A percentile compares a stretch with the other conserved stretches of the same genome.
phyloP scores from a whole-genome alignment of 495 filamentous ascomycete species.

The Annulohypoxylon stygium region DNA sequence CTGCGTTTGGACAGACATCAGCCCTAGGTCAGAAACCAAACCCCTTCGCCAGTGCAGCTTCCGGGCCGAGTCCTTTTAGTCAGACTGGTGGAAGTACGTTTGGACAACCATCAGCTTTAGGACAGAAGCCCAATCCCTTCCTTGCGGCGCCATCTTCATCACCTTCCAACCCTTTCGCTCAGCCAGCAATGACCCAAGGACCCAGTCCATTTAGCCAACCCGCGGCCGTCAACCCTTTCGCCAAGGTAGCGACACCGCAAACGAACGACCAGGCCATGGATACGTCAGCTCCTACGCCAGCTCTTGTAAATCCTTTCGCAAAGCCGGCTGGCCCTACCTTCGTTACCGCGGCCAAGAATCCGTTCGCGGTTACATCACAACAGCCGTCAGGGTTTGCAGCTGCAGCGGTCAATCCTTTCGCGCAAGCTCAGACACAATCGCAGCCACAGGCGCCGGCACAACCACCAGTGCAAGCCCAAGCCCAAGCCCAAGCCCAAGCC shows the following conservation, averaged over 20 bases:
- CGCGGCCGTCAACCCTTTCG: conserved; percentile 47
- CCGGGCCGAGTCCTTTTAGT: conserved; percentile 42
- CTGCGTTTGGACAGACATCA: conserved; percentile 55
- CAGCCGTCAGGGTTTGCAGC: conserved; percentile 21
- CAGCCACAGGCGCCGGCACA: conserved; percentile 18
- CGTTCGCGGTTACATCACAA: conserved; percentile 24
- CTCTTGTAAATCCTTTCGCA: conserved; percentile 38
- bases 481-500: conserved; percentile 21
- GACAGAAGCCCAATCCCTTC: conserved; percentile 46
- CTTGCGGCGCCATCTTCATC: conserved; percentile 33
- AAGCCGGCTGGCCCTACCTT: conserved; percentile 27
- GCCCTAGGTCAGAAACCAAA: conserved; percentile 56
- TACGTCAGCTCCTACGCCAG: conserved; percentile 40
- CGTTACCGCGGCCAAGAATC: conserved; percentile 21
- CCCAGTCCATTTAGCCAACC: conserved; percentile 57
- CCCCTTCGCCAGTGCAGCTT: conserved; percentile 52
- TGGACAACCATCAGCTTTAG: conserved; percentile 41
- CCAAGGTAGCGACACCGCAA: conserved; percentile 23
- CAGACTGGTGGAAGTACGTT: conserved; percentile 43
- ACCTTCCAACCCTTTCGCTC: conserved; percentile 44
- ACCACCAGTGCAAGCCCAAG: conserved; percentile 24
- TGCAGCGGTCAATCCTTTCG: conserved; percentile 44
- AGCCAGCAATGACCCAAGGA: conserved; percentile 32
- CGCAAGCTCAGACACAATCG: conserved; percentile 23
- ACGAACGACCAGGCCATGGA: conserved; percentile 46